Conservation (phyloP, 495 filamentous ascomycete species). For the Penicillium crystallinum region DNA sequence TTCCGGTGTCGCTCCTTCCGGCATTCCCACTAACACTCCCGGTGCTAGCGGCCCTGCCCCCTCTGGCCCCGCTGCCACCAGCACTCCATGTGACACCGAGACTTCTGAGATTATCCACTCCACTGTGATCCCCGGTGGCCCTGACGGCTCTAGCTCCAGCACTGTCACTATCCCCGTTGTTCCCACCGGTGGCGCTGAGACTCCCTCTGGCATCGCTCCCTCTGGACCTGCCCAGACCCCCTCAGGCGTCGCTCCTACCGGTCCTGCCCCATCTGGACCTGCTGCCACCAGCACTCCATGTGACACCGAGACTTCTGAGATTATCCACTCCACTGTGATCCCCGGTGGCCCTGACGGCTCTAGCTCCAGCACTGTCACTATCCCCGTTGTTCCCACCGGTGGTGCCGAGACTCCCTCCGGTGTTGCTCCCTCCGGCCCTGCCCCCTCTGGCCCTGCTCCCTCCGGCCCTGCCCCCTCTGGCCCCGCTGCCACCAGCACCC, state of each 20-base stretch:
- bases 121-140: slow-evolving; percentile 3
- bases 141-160: not conserved
- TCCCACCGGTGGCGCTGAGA: not conserved
- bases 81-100: slow-evolving; percentile 18
- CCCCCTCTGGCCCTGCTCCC: slow-evolving; percentile 5
- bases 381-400: not conserved
- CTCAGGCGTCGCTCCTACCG: slow-evolving; percentile 6
- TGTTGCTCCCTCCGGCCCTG: slow-evolving; percentile 5
- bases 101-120: slow-evolving; percentile 10
- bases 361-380: not conserved
- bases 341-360: not conserved
- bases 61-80: not conserved
- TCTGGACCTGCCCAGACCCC: slow-evolving; percentile 10
- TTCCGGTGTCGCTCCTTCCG: slow-evolving; percentile 7
- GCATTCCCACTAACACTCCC: not conserved
- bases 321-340: slow-evolving; percentile 6
- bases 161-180: not conserved
- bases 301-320: slow-evolving; percentile 15
- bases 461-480: slow-evolving; percentile 7
- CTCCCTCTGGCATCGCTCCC: slow-evolving; percentile 8
- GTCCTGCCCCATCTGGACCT: not conserved
- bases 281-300: slow-evolving; percentile 12
- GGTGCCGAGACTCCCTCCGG: slow-evolving; percentile 1
- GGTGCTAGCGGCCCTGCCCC: too few relatives aligned
- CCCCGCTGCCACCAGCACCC: slow-evolving; percentile 7